A percentile compares a stretch with the other conserved stretches of the same genome.
phyloP scores from a whole-genome alignment of 306 rosid species.

The Alnus glutinosa region DNA sequence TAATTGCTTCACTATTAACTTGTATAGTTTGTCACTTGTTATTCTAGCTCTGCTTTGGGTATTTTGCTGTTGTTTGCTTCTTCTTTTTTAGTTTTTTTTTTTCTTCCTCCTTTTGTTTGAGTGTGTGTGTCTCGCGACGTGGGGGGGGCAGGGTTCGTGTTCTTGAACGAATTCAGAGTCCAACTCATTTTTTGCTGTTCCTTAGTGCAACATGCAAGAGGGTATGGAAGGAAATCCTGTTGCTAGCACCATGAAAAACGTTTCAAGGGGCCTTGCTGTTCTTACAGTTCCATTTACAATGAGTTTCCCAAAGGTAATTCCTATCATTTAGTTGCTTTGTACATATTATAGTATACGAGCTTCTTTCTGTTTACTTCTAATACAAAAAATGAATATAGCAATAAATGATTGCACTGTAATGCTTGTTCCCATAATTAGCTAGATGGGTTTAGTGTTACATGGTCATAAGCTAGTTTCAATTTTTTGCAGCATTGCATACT shows the following conservation, averaged over 20 bases:
- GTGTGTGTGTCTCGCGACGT: too few species aligned
- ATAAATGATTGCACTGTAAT: conserved; percentile 18
- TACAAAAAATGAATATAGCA: conserved; percentile 11
- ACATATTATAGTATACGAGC: not conserved
- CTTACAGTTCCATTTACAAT: conserved; percentile 85
- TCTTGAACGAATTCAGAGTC: conserved; percentile 4
- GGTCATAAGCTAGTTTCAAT: not conserved
- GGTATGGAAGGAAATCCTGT: conserved; percentile 94
- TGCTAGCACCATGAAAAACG: conserved; percentile 74
- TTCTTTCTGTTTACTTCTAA: conserved; percentile 16
- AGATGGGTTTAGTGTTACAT: not conserved
- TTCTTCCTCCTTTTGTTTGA: not conserved
- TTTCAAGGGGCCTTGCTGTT: conserved; percentile 82
- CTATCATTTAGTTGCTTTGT: not conserved
- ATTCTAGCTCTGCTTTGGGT: not conserved
- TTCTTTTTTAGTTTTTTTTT: not conserved
- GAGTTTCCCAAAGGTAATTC: conserved; percentile 78
- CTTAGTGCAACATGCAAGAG: conserved; percentile 82
- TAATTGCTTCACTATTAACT: conserved; percentile 2
- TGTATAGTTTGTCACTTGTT: not conserved
- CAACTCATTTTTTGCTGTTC: conserved; percentile 18
- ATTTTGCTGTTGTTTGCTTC: not conserved
- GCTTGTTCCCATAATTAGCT: conserved; percentile 11
- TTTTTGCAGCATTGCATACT: conserved; percentile 13
- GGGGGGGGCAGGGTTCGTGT: not conserved